Percentiles rank a stretch among this genome's conserved stretches.
Conservation (phyloP, 2,329 filamentous ascomycete genomes). For the Aspergillus unguis region DNA sequence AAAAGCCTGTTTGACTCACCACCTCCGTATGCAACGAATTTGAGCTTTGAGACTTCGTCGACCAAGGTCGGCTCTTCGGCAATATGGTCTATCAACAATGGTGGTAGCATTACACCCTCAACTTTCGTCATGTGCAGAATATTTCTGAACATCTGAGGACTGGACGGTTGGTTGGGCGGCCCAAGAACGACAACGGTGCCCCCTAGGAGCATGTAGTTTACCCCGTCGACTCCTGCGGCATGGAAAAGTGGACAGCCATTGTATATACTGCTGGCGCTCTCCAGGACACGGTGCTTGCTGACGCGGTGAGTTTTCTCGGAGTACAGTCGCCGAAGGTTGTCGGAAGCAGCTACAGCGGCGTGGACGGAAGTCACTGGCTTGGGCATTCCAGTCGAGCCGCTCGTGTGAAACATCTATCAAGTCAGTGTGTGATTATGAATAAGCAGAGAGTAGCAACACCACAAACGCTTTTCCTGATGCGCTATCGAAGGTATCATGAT, state of each 20-base stretch:
- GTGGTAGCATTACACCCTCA: conserved; percentile 5
- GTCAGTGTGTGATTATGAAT: background rate
- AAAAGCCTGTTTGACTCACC: background rate
- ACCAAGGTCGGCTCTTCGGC: conserved; percentile 3
- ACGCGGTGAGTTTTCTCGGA: background rate
- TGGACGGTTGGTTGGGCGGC: background rate
- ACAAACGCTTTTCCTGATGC: conserved; percentile 4
- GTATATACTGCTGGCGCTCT: background rate
- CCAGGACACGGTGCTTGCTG: background rate
- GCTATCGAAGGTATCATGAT: background rate
- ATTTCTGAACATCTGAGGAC: background rate
- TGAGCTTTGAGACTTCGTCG: background rate
- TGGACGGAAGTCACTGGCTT: conserved; percentile 9
- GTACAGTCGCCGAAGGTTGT: background rate
- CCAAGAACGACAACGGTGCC: background rate
- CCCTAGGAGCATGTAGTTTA: background rate
- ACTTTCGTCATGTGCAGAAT: background rate
- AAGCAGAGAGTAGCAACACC: background rate
- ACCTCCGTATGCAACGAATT: conserved; percentile 2
- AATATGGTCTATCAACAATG: conserved; percentile 6
- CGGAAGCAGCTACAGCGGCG: conserved; percentile 3
- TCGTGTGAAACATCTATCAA: conserved; percentile 9
- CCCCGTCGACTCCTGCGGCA: background rate
- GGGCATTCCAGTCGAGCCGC: conserved; percentile 11
- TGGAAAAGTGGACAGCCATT: conserved; percentile 10